Evolutionary conservation across 331 rosid genomes (phyloP), one percentile per base, ranked within the genome.

Genomic region (Quercus phellos): DNA sequence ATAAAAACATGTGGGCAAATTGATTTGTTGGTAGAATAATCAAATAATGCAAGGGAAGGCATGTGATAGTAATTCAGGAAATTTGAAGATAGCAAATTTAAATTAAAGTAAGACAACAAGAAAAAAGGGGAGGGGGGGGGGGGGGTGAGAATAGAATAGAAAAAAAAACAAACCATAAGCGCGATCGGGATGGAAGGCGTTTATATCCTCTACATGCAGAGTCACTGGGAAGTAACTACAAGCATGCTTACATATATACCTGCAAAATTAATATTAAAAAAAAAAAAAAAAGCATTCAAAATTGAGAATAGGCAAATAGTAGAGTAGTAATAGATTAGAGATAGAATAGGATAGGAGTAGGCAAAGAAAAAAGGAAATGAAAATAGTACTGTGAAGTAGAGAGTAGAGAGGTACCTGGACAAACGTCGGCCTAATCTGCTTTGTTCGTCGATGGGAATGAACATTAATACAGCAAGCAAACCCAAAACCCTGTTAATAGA

Each of bases 221-320:
- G 88, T 89, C 60, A 92, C 77, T 4, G 98, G 98, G 82, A 94
- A 92, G 80, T 90, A 94, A 82, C 71, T 68, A 79, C 91, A 80
- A 74, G 90, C 97, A 71, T 89, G 83, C 71, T 82, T 90, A 78
- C 95, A 89, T 77, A 94, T 85, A 81, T 77, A 94, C 88, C 97
- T 94, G 80, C 55, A 79, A 68, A 63, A 73, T 8, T 56, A 56
- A 5, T 35, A 34, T 5, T 34, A 22, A 30, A 29, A 18, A 60
- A 35, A 26, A 11, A 4, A 53, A 4, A 26, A 29, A 29, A 5
- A 21, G 6, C 71, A 16, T 3, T 42, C 7, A 9, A 8, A n/a
- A 30, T 3, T 21, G 22, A 64, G 5, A 81, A 26, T 17, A 16
- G n/a, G 29, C n/a, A 34, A 53, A 73, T 58, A 21, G 5, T 42